Conservation (phyloP, 176 grass and related monocot genomes). For the Oryza australiensis region DNA sequence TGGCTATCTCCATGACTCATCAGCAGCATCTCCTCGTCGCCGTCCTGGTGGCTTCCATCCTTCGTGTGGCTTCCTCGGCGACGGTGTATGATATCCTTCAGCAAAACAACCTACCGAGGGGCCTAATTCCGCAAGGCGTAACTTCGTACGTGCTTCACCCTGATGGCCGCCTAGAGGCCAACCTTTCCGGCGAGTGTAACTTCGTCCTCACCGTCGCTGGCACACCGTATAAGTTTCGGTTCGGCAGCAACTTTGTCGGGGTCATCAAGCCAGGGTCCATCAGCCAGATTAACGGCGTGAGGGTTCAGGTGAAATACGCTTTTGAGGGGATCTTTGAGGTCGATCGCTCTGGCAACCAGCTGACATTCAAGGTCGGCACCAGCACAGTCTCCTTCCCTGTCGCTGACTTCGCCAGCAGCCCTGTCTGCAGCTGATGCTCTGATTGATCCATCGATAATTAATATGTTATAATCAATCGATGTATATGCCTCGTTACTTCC, state of each 20-base stretch:
- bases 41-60: neutral
- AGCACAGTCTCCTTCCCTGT: neutral
- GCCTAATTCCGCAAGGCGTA: neutral
- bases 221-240: too few relatives aligned
- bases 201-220: too few relatives aligned
- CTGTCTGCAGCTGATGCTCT: neutral
- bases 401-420: neutral
- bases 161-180: too few relatives aligned
- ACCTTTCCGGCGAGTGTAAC: too few relatives aligned
- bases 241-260: too few relatives aligned
- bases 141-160: neutral
- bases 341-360: neutral
- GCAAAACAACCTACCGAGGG: too few relatives aligned
- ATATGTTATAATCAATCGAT: too few relatives aligned
- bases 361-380: neutral
- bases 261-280: constrained; percentile 8
- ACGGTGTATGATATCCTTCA: neutral
- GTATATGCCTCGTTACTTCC: too few relatives aligned
- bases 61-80: neutral
- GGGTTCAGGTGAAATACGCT: neutral
- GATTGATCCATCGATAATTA: too few relatives aligned
- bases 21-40: neutral
- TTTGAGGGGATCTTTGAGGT: neutral
- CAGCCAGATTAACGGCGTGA: too few relatives aligned
- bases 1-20: too few relatives aligned